A percentile compares a stretch with the other conserved stretches of the same genome.
Conservation (phyloP, 2,329 filamentous ascomycete genomes). For the Rutstroemia sydowiana region DNA sequence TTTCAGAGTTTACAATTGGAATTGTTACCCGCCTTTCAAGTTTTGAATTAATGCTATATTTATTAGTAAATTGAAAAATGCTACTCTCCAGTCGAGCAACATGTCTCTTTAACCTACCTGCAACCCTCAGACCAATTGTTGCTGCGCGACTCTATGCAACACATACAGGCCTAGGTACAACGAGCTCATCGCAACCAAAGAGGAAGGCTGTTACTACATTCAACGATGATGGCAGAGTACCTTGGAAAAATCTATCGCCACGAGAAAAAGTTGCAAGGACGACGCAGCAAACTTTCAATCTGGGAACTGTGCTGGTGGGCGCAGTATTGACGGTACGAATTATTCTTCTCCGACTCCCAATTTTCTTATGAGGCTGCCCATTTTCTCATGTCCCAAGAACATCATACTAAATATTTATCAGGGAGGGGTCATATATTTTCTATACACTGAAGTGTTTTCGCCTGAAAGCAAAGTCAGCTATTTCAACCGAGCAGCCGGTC, state of each 20-base stretch:
- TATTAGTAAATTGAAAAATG: background rate
- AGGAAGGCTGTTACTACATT: slow-evolving; percentile 72
- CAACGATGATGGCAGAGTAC: slow-evolving; percentile 76
- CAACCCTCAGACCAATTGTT: slow-evolving; percentile 33
- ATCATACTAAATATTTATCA: slow-evolving; percentile 31
- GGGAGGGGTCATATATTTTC: slow-evolving; percentile 69
- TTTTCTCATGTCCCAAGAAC: too few species aligned
- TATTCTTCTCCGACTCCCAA: too few species aligned
- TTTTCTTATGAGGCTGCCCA: too few species aligned
- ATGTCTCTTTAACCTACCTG: slow-evolving; percentile 32
- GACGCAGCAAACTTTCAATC: slow-evolving; percentile 86
- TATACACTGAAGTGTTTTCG: slow-evolving; percentile 78
- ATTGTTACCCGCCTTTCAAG: too few species aligned
- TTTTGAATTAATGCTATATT: background rate
- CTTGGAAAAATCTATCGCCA: slow-evolving; percentile 69
- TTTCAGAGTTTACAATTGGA: too few species aligned
- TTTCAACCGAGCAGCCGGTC: slow-evolving; percentile 80
- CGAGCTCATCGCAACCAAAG: slow-evolving; percentile 35
- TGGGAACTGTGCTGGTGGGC: slow-evolving; percentile 68
- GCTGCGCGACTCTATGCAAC: slow-evolving; percentile 51
- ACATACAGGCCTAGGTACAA: slow-evolving; percentile 37
- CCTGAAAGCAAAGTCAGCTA: slow-evolving; percentile 77
- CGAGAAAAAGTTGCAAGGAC: slow-evolving; percentile 76
- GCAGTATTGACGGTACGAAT: slow-evolving; percentile 62
- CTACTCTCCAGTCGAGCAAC: slow-evolving; percentile 11